Evolutionary conservation across 2,329 filamentous ascomycete genomes (phyloP), one percentile per base, ranked within the genome.

Genomic region (Xylariales sp.): DNA sequence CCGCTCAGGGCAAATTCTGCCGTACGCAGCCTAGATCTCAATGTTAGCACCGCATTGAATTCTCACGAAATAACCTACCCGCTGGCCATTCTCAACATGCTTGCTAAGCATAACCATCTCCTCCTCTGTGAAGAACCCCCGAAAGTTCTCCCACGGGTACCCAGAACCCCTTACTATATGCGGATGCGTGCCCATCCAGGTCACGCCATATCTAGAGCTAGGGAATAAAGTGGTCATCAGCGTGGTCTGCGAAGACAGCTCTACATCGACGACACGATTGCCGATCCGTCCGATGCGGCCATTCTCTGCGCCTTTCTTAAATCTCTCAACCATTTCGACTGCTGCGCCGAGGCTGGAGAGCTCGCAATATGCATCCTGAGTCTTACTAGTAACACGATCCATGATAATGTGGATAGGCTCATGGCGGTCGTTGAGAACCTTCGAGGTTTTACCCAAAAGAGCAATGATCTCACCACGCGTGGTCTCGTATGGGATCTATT

Each of bases 201-300:
- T 73, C 7, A 90, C 80, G 9, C 88, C 88, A 41, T 80, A 36
- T 9, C 80, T 53, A 3, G 87, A 85, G 48, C 83, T 81, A 0
- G 89, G 88, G 72, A 91, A 91, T 18, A 91, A 77, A n/a, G 87
- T 84, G 69, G 80, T 81, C 88, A 91, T 90, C 16, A 91, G 80
- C 5, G 79, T 79, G 0, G 80, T 81, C 73, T 89, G 86, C 70
- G 83, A 86, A 0, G 87, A 87, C 1, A 90, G 75, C 69, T 86
- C 83, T 8, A 91, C 78, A 1, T 87, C 85, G 30, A 90, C 83
- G 16, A 84, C 81, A 1, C 89, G 86, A 54, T 86, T 83, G 0
- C 88, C 88, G 5, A 91, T 80, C 34, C 85, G 85, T 52, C 80
- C 79, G 30, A 80, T 75, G 3, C 85, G 83, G 3, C 72, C 71